Evolutionary conservation across 805 yeast species (phyloP).

Genomic region (Saturnispora gosingensis): DNA sequence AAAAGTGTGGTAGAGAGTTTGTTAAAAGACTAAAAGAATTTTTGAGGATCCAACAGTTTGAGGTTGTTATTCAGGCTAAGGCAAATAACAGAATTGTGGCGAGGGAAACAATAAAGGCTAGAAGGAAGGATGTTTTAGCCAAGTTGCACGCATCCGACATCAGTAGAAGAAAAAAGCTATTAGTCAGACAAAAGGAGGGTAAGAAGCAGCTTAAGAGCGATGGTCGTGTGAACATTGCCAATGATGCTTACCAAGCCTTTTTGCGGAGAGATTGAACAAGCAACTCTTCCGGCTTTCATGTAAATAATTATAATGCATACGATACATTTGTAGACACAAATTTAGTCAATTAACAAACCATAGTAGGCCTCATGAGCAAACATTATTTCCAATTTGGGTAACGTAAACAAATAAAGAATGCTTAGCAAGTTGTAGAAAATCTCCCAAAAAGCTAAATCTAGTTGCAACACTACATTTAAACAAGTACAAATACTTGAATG

Average conservation of each 20-base stretch:
- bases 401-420: background rate
- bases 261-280: conserved; percentile 31
- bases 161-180: conserved; percentile 77
- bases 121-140: conserved; percentile 90
- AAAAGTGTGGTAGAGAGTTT: conserved; percentile 66
- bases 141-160: conserved; percentile 90
- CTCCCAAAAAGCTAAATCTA: too few relatives aligned
- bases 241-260: conserved; percentile 86
- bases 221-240: conserved; percentile 70
- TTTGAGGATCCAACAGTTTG: conserved; percentile 75
- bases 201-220: conserved; percentile 73
- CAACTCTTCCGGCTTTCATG: background rate
- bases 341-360: background rate
- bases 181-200: conserved; percentile 88
- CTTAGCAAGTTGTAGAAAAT: background rate
- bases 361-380: background rate
- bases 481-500: too few relatives aligned
- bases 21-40: conserved; percentile 75
- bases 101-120: conserved; percentile 87
- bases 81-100: conserved; percentile 77
- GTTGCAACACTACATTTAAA: too few relatives aligned
- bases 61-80: conserved; percentile 85
- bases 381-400: background rate
- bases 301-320: background rate
- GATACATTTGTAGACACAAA: background rate